Evolutionary conservation across 2,329 filamentous ascomycete genomes (phyloP).

Genomic region (Polychaeton citri): DNA sequence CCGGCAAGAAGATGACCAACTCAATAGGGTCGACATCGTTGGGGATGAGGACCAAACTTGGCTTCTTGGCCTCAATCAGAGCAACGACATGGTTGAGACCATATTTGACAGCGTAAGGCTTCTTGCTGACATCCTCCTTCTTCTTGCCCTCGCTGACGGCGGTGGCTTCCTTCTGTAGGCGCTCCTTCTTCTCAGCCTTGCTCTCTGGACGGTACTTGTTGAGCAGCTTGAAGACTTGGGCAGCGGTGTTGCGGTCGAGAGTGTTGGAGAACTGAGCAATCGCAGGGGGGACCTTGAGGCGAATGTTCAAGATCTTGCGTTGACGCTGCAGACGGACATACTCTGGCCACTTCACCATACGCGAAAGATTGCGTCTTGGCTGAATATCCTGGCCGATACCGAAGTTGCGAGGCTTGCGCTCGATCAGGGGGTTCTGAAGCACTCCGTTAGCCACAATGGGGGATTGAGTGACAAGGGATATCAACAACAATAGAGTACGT

Average conservation of each 20-base stretch:
- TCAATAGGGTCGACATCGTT: conserved; percentile 99
- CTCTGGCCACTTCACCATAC: conserved; percentile 99
- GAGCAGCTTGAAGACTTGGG: conserved; percentile 96
- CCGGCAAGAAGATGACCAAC: conserved; percentile 96
- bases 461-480: too few species aligned
- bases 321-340: conserved; percentile 96
- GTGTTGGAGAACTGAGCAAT: conserved; percentile 97
- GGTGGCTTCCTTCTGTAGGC: conserved; percentile 93
- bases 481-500: conserved; percentile 39
- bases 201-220: conserved; percentile 99
- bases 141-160: conserved; percentile 98
- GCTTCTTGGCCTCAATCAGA: conserved; percentile 99
- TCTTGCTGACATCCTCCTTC: conserved; percentile 99
- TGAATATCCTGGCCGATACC: conserved; percentile 99
- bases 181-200: conserved; percentile 99
- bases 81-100: conserved; percentile 99
- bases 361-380: conserved; percentile 84
- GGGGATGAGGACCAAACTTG: conserved; percentile 90
- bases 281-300: conserved; percentile 94
- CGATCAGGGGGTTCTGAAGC: conserved; percentile 88
- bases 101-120: conserved; percentile 99
- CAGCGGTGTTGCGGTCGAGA: conserved; percentile 90
- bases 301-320: conserved; percentile 93
- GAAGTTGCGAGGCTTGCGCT: conserved; percentile 96
- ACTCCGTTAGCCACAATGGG: conserved; percentile 4